These are phyloP conservation scores for Suillus subalutaceus DNA, from an alignment of 768 basidiomycete genomes.

Conservation along the genomic window DNA sequence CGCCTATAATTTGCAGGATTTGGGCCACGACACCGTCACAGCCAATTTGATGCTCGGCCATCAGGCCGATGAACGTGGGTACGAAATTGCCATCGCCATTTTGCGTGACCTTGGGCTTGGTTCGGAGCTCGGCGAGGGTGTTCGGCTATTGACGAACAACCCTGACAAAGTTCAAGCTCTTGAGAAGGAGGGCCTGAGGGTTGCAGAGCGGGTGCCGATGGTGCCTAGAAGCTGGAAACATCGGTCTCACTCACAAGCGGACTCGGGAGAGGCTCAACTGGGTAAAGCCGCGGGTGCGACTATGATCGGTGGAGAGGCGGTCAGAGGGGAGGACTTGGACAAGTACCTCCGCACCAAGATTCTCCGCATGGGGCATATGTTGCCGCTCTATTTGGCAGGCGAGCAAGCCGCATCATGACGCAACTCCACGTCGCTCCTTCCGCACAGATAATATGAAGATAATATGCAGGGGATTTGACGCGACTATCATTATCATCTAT, in stretches of 20 bases:
- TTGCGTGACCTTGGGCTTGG: conserved; percentile 84
- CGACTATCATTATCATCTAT: conserved; percentile 4
- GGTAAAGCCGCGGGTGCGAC: conserved; percentile 64
- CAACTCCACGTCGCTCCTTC: not conserved
- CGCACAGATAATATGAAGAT: not conserved
- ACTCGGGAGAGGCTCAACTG: conserved; percentile 15
- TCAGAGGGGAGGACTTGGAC: conserved; percentile 85
- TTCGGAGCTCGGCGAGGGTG: conserved; percentile 53
- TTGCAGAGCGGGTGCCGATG: conserved; percentile 91
- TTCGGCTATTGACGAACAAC: conserved; percentile 93
- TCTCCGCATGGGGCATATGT: conserved; percentile 95
- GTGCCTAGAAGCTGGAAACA: conserved; percentile 84
- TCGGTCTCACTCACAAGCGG: conserved; percentile 22
- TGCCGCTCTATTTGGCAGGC: conserved; percentile 47
- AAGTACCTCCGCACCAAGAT: conserved; percentile 96
- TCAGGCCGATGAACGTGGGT: conserved; percentile 90
- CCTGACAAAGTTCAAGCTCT: conserved; percentile 94
- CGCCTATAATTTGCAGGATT: conserved; percentile 96
- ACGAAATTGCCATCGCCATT: conserved; percentile 90
- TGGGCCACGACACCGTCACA: conserved; percentile 98
- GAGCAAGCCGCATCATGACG: not conserved
- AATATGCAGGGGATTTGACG: not conserved
- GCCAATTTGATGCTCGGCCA: conserved; percentile 96
- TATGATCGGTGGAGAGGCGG: conserved; percentile 77
- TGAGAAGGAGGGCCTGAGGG: conserved; percentile 75